Evolutionary conservation across 2,329 filamentous ascomycete species (phyloP).

Genomic region (Trichoderma semiorbis): DNA sequence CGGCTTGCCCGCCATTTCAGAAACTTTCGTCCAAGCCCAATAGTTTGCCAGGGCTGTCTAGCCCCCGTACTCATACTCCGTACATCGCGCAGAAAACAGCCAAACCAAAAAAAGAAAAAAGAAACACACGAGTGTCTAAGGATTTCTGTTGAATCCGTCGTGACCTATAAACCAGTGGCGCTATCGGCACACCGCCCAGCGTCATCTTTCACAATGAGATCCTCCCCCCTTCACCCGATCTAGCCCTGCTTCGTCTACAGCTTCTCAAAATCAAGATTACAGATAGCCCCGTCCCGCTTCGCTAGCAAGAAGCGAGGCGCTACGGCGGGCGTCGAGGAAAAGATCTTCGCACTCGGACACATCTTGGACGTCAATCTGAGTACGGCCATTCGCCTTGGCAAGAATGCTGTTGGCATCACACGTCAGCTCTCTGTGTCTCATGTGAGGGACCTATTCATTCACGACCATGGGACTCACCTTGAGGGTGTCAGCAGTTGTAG

Average conservation of each 20-base stretch:
- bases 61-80: constrained; percentile 13
- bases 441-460: constrained; percentile 20
- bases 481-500: constrained; percentile 87
- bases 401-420: constrained; percentile 62
- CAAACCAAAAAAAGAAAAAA: neutral
- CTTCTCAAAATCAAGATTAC: constrained; percentile 37
- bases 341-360: constrained; percentile 78
- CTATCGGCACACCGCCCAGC: constrained; percentile 13
- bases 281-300: constrained; percentile 65
- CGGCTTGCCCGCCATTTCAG: constrained; percentile 8
- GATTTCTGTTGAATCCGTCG: constrained; percentile 6
- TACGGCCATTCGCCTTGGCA: constrained; percentile 75
- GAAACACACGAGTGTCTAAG: neutral
- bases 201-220: constrained; percentile 14
- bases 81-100: constrained; percentile 8
- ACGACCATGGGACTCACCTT: constrained; percentile 47
- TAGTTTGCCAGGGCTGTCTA: constrained; percentile 8
- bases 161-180: constrained; percentile 13
- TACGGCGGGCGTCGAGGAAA: constrained; percentile 78
- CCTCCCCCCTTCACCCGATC: neutral
- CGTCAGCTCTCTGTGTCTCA: constrained; percentile 34
- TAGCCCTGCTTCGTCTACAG: constrained; percentile 3
- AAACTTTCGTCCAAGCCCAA: constrained; percentile 12
- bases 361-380: constrained; percentile 73
- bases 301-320: constrained; percentile 64